Evolutionary conservation across 805 yeast genomes (phyloP), one percentile per base, ranked within the genome.

Genomic region (Ogataea allantospora): DNA sequence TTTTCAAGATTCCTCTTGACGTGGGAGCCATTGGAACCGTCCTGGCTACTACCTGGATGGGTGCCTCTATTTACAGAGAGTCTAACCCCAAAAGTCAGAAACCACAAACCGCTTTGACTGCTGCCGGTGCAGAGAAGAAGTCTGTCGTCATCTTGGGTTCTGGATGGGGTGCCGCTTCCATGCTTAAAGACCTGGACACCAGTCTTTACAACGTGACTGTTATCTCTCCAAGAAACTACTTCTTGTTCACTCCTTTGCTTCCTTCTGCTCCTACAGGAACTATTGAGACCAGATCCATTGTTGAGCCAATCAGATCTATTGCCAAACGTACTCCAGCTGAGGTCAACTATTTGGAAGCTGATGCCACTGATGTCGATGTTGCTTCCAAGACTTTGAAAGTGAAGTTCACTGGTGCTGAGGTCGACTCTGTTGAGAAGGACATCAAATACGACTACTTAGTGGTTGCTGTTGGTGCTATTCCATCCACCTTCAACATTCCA

Each of bases 191-290:
- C 53, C 65, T 73, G 54, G 78, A 73, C 54, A 73, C 78, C 38
- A 57, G 75, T 27, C 65, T 71, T 55, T 73, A 73, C 54, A 73
- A 73, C 46, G 77, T 73, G 25, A 76, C 73, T 27, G 64, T 73
- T 40, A 75, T 73, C 25, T 71, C 77, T 16, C 78, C 78, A 40
- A 65, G 78, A 60, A 73, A 73, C 64, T 73, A 73, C 61, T 73
- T 73, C 55, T 65, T 73, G 34, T 73, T 73, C 67, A 73, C 78
- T 30, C 78, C 78, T 13, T 63, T 73, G 50, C 65, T 73, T 48
- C 78, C 78, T 16, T 71, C 77, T 20, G 68, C 70, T 47, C 78
- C 78, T 38, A 73, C 78, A 26, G 78, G 78, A 43, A 73, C 78
- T 30, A 70, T 73, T 36, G 78, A 72, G 48, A 57, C 65, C 43